Conservation (phyloP, 139 green algal species). For the Zygnema circumcarinatum region DNA sequence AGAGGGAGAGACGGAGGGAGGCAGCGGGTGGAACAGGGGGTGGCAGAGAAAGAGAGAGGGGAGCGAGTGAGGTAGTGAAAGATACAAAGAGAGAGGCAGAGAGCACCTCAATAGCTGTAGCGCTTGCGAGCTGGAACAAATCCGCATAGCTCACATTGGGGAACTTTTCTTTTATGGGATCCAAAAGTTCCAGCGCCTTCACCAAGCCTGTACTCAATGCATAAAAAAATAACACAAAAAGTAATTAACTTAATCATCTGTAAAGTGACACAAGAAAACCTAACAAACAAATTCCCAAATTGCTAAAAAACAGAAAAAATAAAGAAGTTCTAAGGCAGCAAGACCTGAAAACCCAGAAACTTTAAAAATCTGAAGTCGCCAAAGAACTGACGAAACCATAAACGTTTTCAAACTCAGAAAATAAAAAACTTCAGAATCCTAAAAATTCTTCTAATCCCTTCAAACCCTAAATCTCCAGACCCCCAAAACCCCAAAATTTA, state of each 20-base stretch:
- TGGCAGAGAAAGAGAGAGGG: background rate
- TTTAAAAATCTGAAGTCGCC: too few species aligned
- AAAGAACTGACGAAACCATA: too few species aligned
- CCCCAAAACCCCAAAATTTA: too few species aligned
- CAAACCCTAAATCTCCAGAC: too few species aligned
- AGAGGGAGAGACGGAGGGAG: too few species aligned
- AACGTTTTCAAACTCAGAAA: too few species aligned
- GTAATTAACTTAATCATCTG: background rate
- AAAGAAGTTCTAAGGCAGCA: background rate
- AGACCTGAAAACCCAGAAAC: too few species aligned
- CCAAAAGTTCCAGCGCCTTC: conserved; percentile 54
- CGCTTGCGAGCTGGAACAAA: conserved; percentile 60
- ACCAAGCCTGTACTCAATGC: conserved; percentile 58
- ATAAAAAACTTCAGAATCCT: too few species aligned
- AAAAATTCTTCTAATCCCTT: too few species aligned
- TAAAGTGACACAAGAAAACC: background rate
- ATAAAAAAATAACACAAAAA: conserved; percentile 2
- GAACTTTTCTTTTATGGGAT: conserved; percentile 59
- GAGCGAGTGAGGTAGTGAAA: too few species aligned
- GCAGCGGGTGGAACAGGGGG: background rate
- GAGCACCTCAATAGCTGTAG: conserved; percentile 58
- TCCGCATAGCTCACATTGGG: conserved; percentile 59
- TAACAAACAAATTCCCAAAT: background rate
- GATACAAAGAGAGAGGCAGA: too few species aligned
- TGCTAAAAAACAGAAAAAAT: background rate